Conservation (phyloP, 345 rosid genomes). For the Orychophragmus violaceus region DNA sequence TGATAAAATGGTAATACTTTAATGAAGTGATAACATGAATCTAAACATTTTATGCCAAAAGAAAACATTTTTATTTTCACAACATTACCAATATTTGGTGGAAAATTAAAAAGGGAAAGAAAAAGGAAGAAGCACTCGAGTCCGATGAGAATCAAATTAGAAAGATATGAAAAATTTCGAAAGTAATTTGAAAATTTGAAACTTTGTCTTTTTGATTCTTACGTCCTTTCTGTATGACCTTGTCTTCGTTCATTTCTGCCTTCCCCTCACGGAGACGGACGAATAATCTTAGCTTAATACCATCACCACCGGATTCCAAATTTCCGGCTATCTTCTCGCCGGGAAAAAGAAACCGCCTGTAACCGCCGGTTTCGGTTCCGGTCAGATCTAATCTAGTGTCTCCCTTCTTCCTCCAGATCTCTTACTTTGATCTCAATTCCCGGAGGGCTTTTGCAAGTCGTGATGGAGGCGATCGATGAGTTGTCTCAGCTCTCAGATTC, state of each 20-base stretch:
- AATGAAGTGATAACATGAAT: background rate
- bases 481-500: conserved; percentile 73
- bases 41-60: background rate
- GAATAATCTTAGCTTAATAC: conserved; percentile 3
- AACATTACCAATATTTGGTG: background rate
- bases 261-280: conserved; percentile 3
- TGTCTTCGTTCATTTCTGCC: conserved; percentile 5
- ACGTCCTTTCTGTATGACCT: conserved; percentile 23
- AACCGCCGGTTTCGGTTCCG: conserved; percentile 3
- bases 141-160: background rate
- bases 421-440: conserved; percentile 21
- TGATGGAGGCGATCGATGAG: conserved; percentile 96
- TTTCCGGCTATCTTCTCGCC: conserved; percentile 5
- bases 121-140: conserved; percentile 21
- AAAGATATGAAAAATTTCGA: background rate
- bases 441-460: conserved; percentile 12
- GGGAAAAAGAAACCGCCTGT: background rate
- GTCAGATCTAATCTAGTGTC: conserved; percentile 19
- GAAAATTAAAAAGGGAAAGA: background rate
- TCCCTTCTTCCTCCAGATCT: conserved; percentile 25
- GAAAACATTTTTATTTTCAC: background rate
- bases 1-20: background rate
- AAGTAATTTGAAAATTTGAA: conserved; percentile 23
- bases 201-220: conserved; percentile 15
- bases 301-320: no score